Conservation (phyloP, 1,284 basidiomycete species). For the Xerocomus cyaneibrunnescens region DNA sequence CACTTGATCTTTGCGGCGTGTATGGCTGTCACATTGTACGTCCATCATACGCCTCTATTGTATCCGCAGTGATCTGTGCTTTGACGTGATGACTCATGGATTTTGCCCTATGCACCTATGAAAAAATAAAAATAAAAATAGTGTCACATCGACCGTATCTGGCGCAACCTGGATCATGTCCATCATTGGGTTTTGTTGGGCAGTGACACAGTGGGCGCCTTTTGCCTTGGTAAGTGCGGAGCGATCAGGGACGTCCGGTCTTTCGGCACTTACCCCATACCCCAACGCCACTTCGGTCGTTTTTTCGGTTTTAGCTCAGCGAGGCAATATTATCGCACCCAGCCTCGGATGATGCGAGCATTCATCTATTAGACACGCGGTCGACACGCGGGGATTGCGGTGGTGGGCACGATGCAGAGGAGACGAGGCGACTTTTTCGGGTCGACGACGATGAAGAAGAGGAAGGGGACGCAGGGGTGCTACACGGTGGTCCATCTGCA, state of each 20-base stretch:
- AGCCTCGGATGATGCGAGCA: constrained; percentile 39
- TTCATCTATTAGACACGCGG: constrained; percentile 50
- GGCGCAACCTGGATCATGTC: constrained; percentile 68
- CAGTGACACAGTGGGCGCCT: constrained; percentile 78
- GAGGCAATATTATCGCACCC: constrained; percentile 68
- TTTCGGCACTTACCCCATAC: constrained; percentile 29
- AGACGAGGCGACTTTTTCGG: constrained; percentile 20
- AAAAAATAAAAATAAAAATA: constrained; percentile 28
- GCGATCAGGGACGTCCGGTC: neutral
- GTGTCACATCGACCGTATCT: constrained; percentile 60
- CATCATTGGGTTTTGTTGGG: constrained; percentile 75
- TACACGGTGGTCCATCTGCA: neutral
- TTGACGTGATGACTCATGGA: constrained; percentile 8
- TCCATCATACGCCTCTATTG: constrained; percentile 18
- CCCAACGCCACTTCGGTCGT: constrained; percentile 11
- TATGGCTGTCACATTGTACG: constrained; percentile 77
- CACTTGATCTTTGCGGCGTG: constrained; percentile 67
- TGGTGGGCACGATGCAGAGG: constrained; percentile 30
- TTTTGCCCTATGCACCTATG: constrained; percentile 6
- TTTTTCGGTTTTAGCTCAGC: constrained; percentile 49
- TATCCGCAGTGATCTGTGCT: neutral
- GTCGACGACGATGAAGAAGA: constrained; percentile 19
- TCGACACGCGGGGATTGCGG: constrained; percentile 9
- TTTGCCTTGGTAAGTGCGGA: constrained; percentile 61
- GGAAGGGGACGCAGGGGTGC: neutral